These are phyloP conservation scores for Backusella macrospora DNA, from an alignment of 192 early-diverging fungal species.

Conservation along the genomic window DNA sequence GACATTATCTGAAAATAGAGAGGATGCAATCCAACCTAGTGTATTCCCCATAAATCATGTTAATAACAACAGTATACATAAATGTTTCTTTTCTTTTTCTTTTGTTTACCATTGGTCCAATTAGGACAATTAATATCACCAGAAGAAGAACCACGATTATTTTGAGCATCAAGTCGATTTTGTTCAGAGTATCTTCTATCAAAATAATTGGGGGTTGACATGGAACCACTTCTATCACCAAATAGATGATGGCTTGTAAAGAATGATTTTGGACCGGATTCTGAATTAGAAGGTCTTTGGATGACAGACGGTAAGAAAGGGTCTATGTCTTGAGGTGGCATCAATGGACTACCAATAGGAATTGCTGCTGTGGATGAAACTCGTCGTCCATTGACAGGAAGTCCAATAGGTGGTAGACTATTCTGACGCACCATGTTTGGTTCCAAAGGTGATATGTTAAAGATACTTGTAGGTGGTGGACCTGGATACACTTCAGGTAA, in stretches of 20 bases:
- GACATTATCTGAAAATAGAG: slow-evolving; percentile 24
- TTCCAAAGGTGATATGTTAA: background rate
- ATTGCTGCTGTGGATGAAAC: slow-evolving; percentile 7
- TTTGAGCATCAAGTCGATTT: background rate
- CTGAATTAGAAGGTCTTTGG: slow-evolving; percentile 10
- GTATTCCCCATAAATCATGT: too few species aligned
- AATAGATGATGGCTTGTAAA: slow-evolving; percentile 33
- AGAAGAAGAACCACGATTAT: background rate
- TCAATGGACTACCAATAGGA: slow-evolving; percentile 9
- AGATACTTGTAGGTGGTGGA: background rate
- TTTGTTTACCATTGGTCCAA: slow-evolving; percentile 28
- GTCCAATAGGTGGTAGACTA: slow-evolving; percentile 27
- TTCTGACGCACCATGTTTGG: background rate
- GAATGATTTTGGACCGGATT: slow-evolving; percentile 9
- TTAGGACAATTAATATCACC: background rate
- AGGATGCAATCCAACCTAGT: slow-evolving; percentile 30
- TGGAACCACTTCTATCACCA: slow-evolving; percentile 16
- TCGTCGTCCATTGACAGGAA: slow-evolving; percentile 18
- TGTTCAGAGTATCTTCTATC: background rate
- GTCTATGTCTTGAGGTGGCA: background rate
- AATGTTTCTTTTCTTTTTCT: too few species aligned
- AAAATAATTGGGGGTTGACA: background rate
- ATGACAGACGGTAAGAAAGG: background rate
- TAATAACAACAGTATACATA: background rate
- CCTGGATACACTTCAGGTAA: background rate